Evolutionary conservation across 495 filamentous ascomycete genomes (phyloP), one percentile per base, ranked within the genome.

Genomic region (Lophiotrema nucula): DNA sequence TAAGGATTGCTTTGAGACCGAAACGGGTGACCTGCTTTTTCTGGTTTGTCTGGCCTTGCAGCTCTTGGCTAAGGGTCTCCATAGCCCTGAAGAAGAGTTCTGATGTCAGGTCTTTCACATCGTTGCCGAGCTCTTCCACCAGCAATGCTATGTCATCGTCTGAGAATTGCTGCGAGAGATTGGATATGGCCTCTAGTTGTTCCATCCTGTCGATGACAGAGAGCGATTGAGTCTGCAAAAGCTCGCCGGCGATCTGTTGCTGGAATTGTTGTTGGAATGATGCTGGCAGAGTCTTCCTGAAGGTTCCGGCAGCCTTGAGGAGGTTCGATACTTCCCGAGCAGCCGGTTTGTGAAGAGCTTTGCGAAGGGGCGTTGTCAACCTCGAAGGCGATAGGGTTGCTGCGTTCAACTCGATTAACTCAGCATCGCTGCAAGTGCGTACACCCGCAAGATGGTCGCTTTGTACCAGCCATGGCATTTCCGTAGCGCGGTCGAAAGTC

Each of bases 391-490:
- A 33, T 12, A 72, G 49, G 10, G 63, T 42, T 8, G 67, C 44
- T 6, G 41, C 21, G 62, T 89, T 91, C 62, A 85, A 73, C 52
- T 72, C 75, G 11, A 95, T 76, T 3, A 84, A 70, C 64, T 98
- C 93, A 13, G 89, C 71, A 16, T 82, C 78, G 63, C 84, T 92
- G 69, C 88, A 95, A 67, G 87, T 79, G 47, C 93, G 79, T 47
- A 98, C 77, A 6, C 87, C 79, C 19, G 88, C 85, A 54, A 92
- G 78, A 22, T 84, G 82, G 66, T 95, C 91, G 3, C 90, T 82
- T 47, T 87, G 85, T 27, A 93, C 76, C 23, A 90, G 76, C 88
- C 90, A 96, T 3, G 92, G 85, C 74, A 90, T 83, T 28, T 85
- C 84, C 11, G 76, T 76, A 37, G 83, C 75, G 0, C 77, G 66